A percentile compares a stretch with the other conserved stretches of the same genome.
Evolutionary conservation across 495 filamentous ascomycete species (phyloP).

Genomic region (Neurospora sp.): DNA sequence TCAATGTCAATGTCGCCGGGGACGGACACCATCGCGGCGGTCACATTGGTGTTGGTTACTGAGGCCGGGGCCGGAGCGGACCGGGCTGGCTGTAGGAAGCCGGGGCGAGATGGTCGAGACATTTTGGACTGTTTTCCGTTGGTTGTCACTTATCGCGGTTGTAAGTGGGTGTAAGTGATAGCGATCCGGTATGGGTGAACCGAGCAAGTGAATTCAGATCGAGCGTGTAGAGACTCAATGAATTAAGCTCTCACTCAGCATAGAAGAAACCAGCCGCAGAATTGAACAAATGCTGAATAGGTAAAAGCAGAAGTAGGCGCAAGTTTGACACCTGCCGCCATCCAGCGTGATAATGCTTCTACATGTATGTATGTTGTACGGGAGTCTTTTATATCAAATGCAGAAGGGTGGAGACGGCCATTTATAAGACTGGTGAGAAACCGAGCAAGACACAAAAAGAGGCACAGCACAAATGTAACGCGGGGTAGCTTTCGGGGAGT

Average conservation of each 20-base stretch:
- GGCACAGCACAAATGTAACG: background rate
- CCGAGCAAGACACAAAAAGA: background rate
- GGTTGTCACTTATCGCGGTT: background rate
- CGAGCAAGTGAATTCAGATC: background rate
- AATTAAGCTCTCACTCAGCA: background rate
- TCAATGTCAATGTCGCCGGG: background rate
- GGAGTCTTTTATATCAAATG: background rate
- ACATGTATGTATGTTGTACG: background rate
- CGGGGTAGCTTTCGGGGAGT: background rate
- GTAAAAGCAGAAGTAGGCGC: background rate
- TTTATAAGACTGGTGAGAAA: background rate
- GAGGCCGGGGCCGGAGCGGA: slow-evolving; percentile 4
- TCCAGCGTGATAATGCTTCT: background rate
- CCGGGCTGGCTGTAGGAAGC: background rate
- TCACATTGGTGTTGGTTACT: slow-evolving; percentile 5
- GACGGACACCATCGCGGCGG: background rate
- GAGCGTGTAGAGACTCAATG: background rate
- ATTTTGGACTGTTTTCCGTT: background rate
- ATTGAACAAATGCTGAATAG: background rate
- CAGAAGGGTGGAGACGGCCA: background rate
- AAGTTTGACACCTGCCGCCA: background rate
- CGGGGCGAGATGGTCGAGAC: background rate
- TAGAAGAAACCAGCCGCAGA: background rate
- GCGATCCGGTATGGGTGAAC: background rate
- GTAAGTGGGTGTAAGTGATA: background rate